Evolutionary conservation across 192 early-diverging fungal species (phyloP).

Genomic region (Obelidium mucronatum): DNA sequence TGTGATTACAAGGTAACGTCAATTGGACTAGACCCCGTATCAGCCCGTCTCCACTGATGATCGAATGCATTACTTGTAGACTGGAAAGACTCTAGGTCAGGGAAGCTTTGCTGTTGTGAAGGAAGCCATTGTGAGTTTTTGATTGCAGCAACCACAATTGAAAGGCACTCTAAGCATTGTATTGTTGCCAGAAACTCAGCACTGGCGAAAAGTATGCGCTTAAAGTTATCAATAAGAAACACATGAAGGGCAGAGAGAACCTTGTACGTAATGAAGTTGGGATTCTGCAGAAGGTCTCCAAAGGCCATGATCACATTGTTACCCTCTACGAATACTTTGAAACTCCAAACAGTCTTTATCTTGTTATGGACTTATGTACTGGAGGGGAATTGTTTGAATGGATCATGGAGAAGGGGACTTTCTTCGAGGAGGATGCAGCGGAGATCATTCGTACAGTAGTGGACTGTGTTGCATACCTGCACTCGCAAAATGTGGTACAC

Average conservation of each 20-base stretch:
- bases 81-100: slow-evolving; percentile 55
- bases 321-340: slow-evolving; percentile 53
- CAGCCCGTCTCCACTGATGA: neutral
- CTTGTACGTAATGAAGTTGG: slow-evolving; percentile 93
- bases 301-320: slow-evolving; percentile 90
- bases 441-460: slow-evolving; percentile 81
- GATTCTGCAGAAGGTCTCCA: slow-evolving; percentile 76
- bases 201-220: slow-evolving; percentile 82
- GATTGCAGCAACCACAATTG: neutral
- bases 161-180: neutral
- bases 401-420: slow-evolving; percentile 43
- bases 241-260: slow-evolving; percentile 78
- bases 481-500: slow-evolving; percentile 87
- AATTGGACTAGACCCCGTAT: neutral
- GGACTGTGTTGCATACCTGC: slow-evolving; percentile 83
- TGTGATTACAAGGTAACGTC: slow-evolving; percentile 25
- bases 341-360: slow-evolving; percentile 43
- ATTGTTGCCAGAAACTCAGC: slow-evolving; percentile 55
- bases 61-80: no score
- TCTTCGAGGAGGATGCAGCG: slow-evolving; percentile 56
- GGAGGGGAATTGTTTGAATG: slow-evolving; percentile 53
- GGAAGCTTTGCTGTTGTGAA: slow-evolving; percentile 59
- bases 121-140: slow-evolving; percentile 38
- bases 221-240: slow-evolving; percentile 91
- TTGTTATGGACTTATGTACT: slow-evolving; percentile 53